Conservation (phyloP, 2,329 filamentous ascomycete genomes). For the Chaetomium sp. region DNA sequence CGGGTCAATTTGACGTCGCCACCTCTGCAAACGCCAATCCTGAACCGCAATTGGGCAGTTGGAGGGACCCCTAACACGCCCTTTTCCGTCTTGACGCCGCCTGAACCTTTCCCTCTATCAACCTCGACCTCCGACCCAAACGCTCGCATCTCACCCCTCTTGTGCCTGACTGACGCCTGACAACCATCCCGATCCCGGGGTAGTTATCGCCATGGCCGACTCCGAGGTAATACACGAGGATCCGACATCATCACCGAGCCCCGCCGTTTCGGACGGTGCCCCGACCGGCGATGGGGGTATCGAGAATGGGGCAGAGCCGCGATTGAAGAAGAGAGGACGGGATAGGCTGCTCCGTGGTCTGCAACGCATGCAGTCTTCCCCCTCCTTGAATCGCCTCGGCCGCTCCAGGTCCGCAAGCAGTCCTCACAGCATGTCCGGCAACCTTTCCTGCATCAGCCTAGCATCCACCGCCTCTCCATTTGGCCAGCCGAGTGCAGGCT, state of each 20-base stretch:
- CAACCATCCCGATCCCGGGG: neutral
- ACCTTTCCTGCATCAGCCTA: constrained; percentile 59
- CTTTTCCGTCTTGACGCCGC: neutral
- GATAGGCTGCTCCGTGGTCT: constrained; percentile 72
- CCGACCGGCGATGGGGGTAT: constrained; percentile 13
- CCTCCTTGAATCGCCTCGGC: constrained; percentile 66
- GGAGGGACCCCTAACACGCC: constrained; percentile 18
- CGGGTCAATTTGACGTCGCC: constrained; percentile 27
- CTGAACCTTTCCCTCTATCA: neutral
- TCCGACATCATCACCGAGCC: constrained; percentile 22
- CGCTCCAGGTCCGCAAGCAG: constrained; percentile 69
- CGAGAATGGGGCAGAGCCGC: constrained; percentile 23
- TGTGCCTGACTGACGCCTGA: neutral
- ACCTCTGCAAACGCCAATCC: constrained; percentile 26
- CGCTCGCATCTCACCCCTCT: neutral
- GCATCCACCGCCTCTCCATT: constrained; percentile 49
- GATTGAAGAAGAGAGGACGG: constrained; percentile 56
- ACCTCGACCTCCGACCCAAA: neutral
- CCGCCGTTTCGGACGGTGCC: constrained; percentile 18
- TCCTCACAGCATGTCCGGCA: constrained; percentile 61
- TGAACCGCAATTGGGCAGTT: constrained; percentile 25
- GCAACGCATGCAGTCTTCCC: constrained; percentile 80
- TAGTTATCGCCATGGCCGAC: constrained; percentile 33
- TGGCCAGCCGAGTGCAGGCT: constrained; percentile 40
- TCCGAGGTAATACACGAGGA: constrained; percentile 27